Conservation (phyloP, 192 early-diverging fungal species). For the Ambispora gerdemannii region DNA sequence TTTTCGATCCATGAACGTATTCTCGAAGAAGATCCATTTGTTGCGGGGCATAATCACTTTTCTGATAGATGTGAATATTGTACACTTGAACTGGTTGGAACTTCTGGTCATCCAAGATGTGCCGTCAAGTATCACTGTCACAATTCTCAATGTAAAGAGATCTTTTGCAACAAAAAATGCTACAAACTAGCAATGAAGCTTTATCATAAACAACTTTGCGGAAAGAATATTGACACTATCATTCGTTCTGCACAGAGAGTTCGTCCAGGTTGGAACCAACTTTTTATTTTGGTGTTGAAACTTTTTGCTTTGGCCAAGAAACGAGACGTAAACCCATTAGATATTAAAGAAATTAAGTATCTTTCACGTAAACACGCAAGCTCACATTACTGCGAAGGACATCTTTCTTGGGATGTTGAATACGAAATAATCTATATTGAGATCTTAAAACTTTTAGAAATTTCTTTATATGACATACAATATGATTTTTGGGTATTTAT, state of each 20-base stretch:
- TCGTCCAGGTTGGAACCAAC: not conserved
- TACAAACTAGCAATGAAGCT: constrained; percentile 11
- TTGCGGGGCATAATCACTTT: constrained; percentile 17
- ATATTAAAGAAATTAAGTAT: constrained; percentile 17
- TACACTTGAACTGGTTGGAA: not conserved
- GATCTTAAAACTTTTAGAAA: constrained; percentile 10
- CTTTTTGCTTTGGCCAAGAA: constrained; percentile 13
- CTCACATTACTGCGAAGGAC: not conserved
- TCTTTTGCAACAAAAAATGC: constrained; percentile 14
- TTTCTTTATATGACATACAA: constrained; percentile 20
- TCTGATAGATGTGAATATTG: constrained; percentile 13
- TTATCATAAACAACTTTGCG: constrained; percentile 15
- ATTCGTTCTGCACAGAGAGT: constrained; percentile 9
- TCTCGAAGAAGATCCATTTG: constrained; percentile 22
- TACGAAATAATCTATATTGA: constrained; percentile 17
- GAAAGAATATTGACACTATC: constrained; percentile 8
- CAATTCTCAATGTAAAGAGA: constrained; percentile 7
- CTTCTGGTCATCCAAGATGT: constrained; percentile 3
- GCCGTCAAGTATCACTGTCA: constrained; percentile 3
- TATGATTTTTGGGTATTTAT: constrained; percentile 25
- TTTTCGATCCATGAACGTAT: not conserved
- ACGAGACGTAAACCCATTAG: constrained; percentile 1
- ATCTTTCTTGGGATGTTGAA: constrained; percentile 11
- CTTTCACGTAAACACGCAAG: constrained; percentile 11
- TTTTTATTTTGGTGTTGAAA: constrained; percentile 11